Percentiles rank a stretch among this genome's conserved stretches.
Evolutionary conservation across 1,139 yeast species (phyloP).

Genomic region (Geotrichum restrictum): DNA sequence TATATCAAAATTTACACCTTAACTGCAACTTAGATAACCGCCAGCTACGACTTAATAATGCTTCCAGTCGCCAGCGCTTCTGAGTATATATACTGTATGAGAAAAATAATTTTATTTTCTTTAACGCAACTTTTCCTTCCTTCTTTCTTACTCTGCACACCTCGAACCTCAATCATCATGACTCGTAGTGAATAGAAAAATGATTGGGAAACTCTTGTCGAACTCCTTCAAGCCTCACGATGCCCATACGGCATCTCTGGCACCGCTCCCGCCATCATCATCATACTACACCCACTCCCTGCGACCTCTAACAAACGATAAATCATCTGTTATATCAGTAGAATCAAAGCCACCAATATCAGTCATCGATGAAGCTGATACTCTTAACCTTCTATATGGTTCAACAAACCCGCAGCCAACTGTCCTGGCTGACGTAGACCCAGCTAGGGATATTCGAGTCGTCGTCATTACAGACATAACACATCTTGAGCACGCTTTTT

Average conservation of each 20-base stretch:
- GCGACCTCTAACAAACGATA: neutral
- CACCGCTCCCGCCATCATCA: neutral
- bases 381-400: slow-evolving; percentile 33
- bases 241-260: neutral
- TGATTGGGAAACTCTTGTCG: slow-evolving; percentile 11
- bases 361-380: slow-evolving; percentile 32
- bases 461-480: slow-evolving; percentile 28
- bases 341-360: slow-evolving; percentile 19
- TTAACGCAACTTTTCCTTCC: too few species aligned
- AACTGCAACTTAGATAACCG: too few species aligned
- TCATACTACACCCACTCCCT: neutral
- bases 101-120: neutral
- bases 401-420: slow-evolving; percentile 3
- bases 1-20: too few species aligned
- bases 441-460: slow-evolving; percentile 29
- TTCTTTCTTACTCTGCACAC: neutral
- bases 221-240: neutral
- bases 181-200: neutral
- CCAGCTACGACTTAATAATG: neutral
- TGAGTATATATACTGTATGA: neutral
- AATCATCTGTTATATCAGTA: neutral
- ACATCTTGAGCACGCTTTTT: slow-evolving; percentile 27
- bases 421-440: slow-evolving; percentile 13
- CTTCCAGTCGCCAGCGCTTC: neutral
- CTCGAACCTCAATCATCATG: neutral